These are phyloP conservation scores for Ophiostoma ulmi DNA, from an alignment of 2,329 filamentous ascomycete species.

Conservation along the genomic window DNA sequence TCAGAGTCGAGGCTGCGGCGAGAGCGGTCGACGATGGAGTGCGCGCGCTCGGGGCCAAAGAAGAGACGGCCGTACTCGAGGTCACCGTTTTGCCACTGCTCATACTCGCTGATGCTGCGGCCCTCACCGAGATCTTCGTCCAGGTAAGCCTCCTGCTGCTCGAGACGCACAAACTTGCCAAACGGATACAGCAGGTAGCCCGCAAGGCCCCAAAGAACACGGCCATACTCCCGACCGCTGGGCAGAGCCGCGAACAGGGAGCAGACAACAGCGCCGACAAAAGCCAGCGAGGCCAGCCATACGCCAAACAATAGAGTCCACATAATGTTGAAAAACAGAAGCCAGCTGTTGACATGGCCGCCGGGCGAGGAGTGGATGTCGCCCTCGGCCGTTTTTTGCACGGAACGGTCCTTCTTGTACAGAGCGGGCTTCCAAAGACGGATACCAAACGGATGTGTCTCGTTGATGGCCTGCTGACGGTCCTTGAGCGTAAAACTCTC, in stretches of 20 bases:
- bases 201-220: constrained; percentile 75
- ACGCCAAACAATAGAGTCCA: constrained; percentile 94
- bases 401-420: constrained; percentile 95
- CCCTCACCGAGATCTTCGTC: constrained; percentile 95
- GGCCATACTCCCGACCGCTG: constrained; percentile 80
- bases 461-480: constrained; percentile 94
- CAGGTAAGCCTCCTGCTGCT: constrained; percentile 88
- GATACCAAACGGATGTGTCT: constrained; percentile 97
- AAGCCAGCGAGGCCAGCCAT: constrained; percentile 81
- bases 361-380: constrained; percentile 96
- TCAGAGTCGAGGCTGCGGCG: constrained; percentile 83
- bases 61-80: constrained; percentile 93
- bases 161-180: constrained; percentile 87
- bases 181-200: constrained; percentile 93
- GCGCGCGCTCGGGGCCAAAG: constrained; percentile 75
- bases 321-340: constrained; percentile 80
- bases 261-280: constrained; percentile 69
- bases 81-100: constrained; percentile 97
- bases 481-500: constrained; percentile 98
- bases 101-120: constrained; percentile 95
- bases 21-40: constrained; percentile 79
- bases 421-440: constrained; percentile 97
- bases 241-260: constrained; percentile 72
- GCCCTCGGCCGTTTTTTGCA: constrained; percentile 90
- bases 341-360: constrained; percentile 74